These are phyloP conservation scores for Simplicillium sp. DNA, from an alignment of 2,329 filamentous ascomycete species.

Conservation along the genomic window DNA sequence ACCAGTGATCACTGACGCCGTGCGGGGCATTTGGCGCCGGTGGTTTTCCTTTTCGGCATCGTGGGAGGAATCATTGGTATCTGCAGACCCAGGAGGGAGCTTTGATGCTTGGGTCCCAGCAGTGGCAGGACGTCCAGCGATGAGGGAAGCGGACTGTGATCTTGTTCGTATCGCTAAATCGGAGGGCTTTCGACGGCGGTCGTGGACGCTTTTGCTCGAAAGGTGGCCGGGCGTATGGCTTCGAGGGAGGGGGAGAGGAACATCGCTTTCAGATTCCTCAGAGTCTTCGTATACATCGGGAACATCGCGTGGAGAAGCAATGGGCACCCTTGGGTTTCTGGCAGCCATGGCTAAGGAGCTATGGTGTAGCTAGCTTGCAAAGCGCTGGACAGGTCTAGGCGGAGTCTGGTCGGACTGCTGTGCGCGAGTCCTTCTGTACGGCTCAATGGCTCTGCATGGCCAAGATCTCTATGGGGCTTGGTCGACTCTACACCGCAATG, in stretches of 20 bases:
- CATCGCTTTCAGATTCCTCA: slow-evolving; percentile 17
- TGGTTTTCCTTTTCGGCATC: slow-evolving; percentile 15
- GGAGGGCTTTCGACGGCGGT: slow-evolving; percentile 38
- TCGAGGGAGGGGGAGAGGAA: slow-evolving; percentile 32
- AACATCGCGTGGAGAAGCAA: slow-evolving; percentile 6
- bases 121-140: slow-evolving; percentile 17
- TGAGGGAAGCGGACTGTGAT: slow-evolving; percentile 38
- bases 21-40: slow-evolving; percentile 1
- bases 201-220: slow-evolving; percentile 43
- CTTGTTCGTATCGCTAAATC: slow-evolving; percentile 45
- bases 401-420: too few species aligned
- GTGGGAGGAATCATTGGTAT: slow-evolving; percentile 13
- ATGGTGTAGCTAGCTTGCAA: too few species aligned
- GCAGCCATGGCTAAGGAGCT: too few species aligned
- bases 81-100: slow-evolving; percentile 14
- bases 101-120: slow-evolving; percentile 17
- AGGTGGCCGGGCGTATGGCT: slow-evolving; percentile 56
- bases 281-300: slow-evolving; percentile 17
- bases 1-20: slow-evolving; percentile 6
- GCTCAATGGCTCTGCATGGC: too few species aligned
- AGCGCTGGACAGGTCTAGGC: too few species aligned
- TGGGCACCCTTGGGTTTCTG: slow-evolving; percentile 3
- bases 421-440: too few species aligned
- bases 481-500: too few species aligned
- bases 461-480: too few species aligned